These are phyloP conservation scores for Pinus tabuliformis DNA, from an alignment of 75 land plant genomes.

Conservation along the genomic window DNA sequence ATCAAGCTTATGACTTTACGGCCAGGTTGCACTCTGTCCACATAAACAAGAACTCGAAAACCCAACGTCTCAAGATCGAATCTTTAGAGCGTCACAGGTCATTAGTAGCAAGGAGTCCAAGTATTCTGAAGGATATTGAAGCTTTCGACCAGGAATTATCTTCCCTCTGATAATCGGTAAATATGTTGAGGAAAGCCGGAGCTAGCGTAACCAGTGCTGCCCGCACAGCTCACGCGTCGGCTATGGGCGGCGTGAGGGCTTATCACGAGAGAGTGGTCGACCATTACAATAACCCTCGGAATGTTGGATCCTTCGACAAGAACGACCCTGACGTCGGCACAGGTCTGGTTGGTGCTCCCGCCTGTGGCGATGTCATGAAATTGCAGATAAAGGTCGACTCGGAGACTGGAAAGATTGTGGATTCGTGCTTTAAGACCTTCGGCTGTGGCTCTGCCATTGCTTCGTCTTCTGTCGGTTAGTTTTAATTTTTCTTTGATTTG, in stretches of 20 bases:
- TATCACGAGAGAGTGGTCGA: constrained; percentile 86
- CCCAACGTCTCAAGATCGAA: too few relatives aligned
- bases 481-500: too few relatives aligned
- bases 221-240: constrained; percentile 15
- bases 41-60: too few relatives aligned
- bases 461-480: constrained; percentile 88
- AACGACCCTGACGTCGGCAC: constrained; percentile 86
- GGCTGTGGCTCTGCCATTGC: constrained; percentile 97
- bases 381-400: constrained; percentile 89
- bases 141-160: too few relatives aligned
- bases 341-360: constrained; percentile 91
- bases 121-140: too few relatives aligned
- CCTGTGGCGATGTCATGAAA: constrained; percentile 98
- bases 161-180: background rate
- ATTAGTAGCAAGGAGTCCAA: too few relatives aligned
- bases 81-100: too few relatives aligned
- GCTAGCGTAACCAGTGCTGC: background rate
- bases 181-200: constrained; percentile 2
- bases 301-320: constrained; percentile 92
- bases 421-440: constrained; percentile 93
- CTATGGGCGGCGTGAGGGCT: constrained; percentile 45
- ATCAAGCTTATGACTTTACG: too few relatives aligned
- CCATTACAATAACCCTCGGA: constrained; percentile 91
- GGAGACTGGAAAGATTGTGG: constrained; percentile 65
- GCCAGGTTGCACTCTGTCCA: too few relatives aligned